Base-by-base conservation (phyloP, 148 eudicot genomes). In the Heliosperma pusillum region DNA sequence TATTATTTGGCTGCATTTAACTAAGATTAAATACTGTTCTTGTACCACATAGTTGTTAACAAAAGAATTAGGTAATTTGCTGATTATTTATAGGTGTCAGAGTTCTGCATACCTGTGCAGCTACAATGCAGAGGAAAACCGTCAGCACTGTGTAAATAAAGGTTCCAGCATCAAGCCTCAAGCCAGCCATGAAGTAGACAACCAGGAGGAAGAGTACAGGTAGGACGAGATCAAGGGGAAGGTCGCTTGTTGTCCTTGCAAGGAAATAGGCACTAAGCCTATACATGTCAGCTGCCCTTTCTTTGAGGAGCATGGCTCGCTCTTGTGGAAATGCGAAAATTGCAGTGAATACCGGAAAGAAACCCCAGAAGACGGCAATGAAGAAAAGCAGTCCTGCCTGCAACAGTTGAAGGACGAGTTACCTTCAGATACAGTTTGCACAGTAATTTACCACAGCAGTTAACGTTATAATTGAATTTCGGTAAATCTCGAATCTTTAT, bases 261-360 rank as follows among this genome's bases (percentile, higher is more conserved):
- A 92, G 55, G 76, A 92, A 95, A 80, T 95, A 95, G 30, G 97
- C 97, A 61, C 99, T 95, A 56, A 92, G 82, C 80, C 92, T 88
- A 74, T 95, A 95, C 99, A 95, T 95, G 80, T 95, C 92, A 5
- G 97, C 99, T 62, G 96, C 81, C 70, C 93, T 81, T 82, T 95
- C 99, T 80, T 95, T 95, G 77, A 74, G 82, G 29, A 95, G 86
- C 97, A 92, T 92, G 7, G 99, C 97, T 79, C 91, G 86, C 78
- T 95, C 99, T 86, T 92, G 97, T 42, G 99, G 97, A 70, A 95
- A 95, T 64, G 97, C 86, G 74, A 92, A 95, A 25, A 95, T 90
- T 66, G 99, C 93, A 66, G 97, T 90, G 88, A 92, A 92, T 26
- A 95, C 96, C 10, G 99, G 97, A 44, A 92, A 92, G 84, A 90